Evolutionary conservation across 352 stramenopile species (phyloP).

Genomic region (Bremia lactucae): DNA sequence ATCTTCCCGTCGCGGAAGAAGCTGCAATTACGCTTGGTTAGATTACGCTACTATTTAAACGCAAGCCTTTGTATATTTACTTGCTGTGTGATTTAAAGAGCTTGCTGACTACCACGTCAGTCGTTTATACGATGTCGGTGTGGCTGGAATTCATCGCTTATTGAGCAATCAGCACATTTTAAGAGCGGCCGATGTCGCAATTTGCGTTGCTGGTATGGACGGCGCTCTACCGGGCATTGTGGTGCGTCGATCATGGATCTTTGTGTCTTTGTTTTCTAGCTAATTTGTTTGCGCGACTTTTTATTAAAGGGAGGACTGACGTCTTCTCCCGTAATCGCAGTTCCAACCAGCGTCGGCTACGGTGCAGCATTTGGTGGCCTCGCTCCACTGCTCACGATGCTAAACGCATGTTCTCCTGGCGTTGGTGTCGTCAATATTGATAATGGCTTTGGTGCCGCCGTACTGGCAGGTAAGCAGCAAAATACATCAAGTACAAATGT

Average conservation of each 20-base stretch:
- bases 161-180: conserved; percentile 81
- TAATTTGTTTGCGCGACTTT: not conserved
- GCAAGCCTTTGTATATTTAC: not conserved
- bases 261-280: too few species aligned
- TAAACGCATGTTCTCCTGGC: conserved; percentile 96
- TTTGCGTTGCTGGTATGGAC: conserved; percentile 96
- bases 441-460: conserved; percentile 95
- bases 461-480: conserved; percentile 83
- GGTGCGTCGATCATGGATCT: too few species aligned
- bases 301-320: conserved; percentile 62
- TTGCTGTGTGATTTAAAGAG: conserved; percentile 37
- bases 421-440: conserved; percentile 99
- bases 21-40: conserved; percentile 86
- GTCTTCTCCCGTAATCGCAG: conserved; percentile 74
- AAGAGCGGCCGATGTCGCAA: conserved; percentile 84
- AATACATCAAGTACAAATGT: too few species aligned
- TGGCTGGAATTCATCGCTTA: conserved; percentile 90
- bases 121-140: conserved; percentile 88
- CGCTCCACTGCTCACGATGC: conserved; percentile 93
- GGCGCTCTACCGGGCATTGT: conserved; percentile 95
- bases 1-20: conserved; percentile 94
- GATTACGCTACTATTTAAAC: not conserved
- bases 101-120: conserved; percentile 78
- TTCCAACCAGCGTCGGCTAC: conserved; percentile 91
- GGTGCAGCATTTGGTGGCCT: conserved; percentile 84